These are phyloP conservation scores for Fusarium piperis DNA, from an alignment of 2,329 filamentous ascomycete genomes.

Conservation along the genomic window DNA sequence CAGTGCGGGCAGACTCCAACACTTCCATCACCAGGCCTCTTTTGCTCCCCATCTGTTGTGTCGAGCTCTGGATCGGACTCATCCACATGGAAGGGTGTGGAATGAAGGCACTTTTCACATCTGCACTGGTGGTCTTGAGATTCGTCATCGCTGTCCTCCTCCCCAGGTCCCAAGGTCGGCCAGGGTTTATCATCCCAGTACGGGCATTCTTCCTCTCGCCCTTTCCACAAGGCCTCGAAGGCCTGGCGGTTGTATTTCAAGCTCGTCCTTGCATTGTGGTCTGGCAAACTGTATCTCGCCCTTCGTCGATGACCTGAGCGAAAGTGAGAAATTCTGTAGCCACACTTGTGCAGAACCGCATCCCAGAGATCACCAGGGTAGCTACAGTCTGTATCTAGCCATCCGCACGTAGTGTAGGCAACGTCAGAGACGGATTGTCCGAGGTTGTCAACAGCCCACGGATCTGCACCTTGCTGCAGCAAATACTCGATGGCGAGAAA, in stretches of 20 bases:
- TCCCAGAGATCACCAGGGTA: constrained; percentile 15
- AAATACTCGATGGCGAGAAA: not conserved
- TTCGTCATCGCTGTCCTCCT: not conserved
- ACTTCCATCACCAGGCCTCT: not conserved
- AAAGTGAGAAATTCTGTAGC: not conserved
- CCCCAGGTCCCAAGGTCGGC: not conserved
- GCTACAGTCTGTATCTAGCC: accelerated
- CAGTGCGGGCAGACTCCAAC: accelerated
- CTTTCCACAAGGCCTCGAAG: constrained; percentile 4
- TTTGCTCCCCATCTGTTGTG: not conserved
- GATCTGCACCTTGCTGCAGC: not conserved
- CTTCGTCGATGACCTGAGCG: not conserved
- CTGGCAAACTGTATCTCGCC: not conserved
- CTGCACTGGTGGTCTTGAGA: not conserved
- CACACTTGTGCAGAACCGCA: constrained; percentile 4
- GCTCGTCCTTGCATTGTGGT: accelerated
- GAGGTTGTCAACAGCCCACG: not conserved
- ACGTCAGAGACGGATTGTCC: not conserved
- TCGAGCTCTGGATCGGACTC: not conserved
- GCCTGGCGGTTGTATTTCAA: not conserved
- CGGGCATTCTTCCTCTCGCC: not conserved
- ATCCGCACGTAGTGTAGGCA: not conserved
- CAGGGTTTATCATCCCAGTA: constrained; percentile 14
- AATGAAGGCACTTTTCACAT: too few species aligned
- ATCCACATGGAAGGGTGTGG: too few species aligned